These are phyloP conservation scores for Colletotrichum liaoningense DNA, from an alignment of 2,329 filamentous ascomycete species.

Conservation along the genomic window DNA sequence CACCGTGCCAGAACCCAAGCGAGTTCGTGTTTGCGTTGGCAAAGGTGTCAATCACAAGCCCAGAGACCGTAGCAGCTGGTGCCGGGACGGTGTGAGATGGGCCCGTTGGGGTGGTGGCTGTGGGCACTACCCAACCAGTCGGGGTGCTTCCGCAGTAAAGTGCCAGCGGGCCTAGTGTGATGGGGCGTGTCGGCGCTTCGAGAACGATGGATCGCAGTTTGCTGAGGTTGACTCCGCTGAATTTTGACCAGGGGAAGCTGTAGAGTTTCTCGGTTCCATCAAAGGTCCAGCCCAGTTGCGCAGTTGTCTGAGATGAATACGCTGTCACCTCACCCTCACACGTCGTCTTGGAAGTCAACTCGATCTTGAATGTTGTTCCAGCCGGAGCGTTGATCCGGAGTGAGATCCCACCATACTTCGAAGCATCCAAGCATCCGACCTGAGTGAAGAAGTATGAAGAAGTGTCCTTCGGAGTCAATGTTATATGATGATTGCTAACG, in stretches of 20 bases:
- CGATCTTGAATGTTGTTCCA: constrained; percentile 62
- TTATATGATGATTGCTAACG: constrained; percentile 62
- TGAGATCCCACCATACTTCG: constrained; percentile 66
- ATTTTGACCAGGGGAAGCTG: constrained; percentile 66
- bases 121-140: constrained; percentile 60
- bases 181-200: constrained; percentile 54
- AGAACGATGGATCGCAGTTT: constrained; percentile 66
- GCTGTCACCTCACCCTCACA: constrained; percentile 54
- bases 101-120: constrained; percentile 51
- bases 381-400: constrained; percentile 64
- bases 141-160: constrained; percentile 67
- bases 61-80: constrained; percentile 58
- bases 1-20: constrained; percentile 74
- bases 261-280: constrained; percentile 71
- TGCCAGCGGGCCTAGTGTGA: constrained; percentile 67
- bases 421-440: constrained; percentile 64
- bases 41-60: constrained; percentile 72
- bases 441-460: constrained; percentile 70
- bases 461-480: constrained; percentile 59
- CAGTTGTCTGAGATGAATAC: constrained; percentile 53
- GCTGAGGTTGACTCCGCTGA: constrained; percentile 58
- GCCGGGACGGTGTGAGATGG: constrained; percentile 61
- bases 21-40: constrained; percentile 63
- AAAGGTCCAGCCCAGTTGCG: constrained; percentile 69
- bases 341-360: constrained; percentile 58